Evolutionary conservation across 208 protist species (phyloP).

Genomic region (Naegleria lovaniensis): DNA sequence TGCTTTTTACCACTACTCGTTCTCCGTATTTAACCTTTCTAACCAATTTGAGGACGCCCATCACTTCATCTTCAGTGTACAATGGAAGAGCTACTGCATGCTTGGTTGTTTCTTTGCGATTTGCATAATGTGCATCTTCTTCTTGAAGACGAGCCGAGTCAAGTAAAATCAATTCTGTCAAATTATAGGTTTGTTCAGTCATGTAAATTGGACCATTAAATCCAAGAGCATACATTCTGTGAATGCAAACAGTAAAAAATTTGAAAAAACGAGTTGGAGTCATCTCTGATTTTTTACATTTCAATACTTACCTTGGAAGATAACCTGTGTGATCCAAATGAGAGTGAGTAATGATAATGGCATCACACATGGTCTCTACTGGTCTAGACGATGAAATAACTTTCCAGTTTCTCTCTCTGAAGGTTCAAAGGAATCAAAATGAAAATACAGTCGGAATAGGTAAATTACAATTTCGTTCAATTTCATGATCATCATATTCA

Average conservation of each 20-base stretch:
- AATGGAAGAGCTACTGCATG: neutral
- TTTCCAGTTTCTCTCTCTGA: neutral
- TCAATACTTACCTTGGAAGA: neutral
- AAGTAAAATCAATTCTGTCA: neutral
- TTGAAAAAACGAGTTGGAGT: no score
- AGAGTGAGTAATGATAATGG: neutral
- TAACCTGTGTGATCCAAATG: neutral
- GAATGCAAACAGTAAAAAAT: neutral
- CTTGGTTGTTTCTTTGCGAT: neutral
- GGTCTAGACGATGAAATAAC: neutral
- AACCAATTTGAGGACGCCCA: neutral
- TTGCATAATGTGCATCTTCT: neutral
- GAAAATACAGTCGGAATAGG: neutral
- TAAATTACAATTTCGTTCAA: no score
- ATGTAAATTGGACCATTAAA: neutral
- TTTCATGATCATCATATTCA: no score
- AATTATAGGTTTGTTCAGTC: neutral
- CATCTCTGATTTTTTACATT: no score
- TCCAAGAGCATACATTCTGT: neutral
- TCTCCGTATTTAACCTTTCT: neutral
- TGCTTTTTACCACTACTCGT: neutral
- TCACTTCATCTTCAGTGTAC: neutral
- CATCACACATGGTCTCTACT: neutral
- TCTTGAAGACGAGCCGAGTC: neutral
- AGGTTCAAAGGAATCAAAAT: neutral